Conservation (phyloP, 139 green algal species). For the Volvox reticuliferus region DNA sequence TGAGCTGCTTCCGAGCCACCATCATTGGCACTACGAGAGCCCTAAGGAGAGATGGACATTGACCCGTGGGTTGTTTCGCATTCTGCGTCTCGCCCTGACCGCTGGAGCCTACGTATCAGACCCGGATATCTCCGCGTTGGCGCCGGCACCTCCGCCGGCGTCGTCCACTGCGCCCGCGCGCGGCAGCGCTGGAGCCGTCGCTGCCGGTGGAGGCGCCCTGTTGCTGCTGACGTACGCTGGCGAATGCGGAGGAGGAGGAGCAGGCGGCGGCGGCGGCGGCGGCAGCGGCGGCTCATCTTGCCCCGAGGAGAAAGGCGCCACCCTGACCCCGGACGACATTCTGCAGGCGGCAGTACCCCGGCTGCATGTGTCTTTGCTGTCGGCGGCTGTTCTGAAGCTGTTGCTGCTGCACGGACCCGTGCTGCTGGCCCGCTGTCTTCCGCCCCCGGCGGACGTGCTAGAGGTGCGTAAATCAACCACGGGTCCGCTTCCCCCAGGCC, state of each 20-base stretch:
- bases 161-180: neutral
- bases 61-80: conserved; percentile 44
- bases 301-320: neutral
- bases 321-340: neutral
- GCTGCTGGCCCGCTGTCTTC: conserved; percentile 42
- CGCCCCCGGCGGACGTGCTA: conserved; percentile 17
- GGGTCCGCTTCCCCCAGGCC: neutral
- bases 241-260: neutral
- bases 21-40: conserved; percentile 51
- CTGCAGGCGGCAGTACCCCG: neutral
- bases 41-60: conserved; percentile 60
- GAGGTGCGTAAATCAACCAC: conserved; percentile 1
- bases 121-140: neutral
- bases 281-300: neutral
- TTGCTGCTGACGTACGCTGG: neutral
- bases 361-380: conserved; percentile 35
- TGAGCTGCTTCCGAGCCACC: conserved; percentile 54
- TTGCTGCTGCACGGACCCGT: conserved; percentile 47
- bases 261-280: neutral
- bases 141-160: neutral
- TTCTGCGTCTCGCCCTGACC: conserved; percentile 57
- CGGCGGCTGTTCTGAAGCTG: conserved; percentile 41
- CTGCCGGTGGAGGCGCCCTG: neutral
- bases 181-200: neutral
- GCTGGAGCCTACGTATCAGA: conserved; percentile 25